Base-by-base conservation (phyloP, 1,284 basidiomycete species). In the Malassezia obtusa region DNA sequence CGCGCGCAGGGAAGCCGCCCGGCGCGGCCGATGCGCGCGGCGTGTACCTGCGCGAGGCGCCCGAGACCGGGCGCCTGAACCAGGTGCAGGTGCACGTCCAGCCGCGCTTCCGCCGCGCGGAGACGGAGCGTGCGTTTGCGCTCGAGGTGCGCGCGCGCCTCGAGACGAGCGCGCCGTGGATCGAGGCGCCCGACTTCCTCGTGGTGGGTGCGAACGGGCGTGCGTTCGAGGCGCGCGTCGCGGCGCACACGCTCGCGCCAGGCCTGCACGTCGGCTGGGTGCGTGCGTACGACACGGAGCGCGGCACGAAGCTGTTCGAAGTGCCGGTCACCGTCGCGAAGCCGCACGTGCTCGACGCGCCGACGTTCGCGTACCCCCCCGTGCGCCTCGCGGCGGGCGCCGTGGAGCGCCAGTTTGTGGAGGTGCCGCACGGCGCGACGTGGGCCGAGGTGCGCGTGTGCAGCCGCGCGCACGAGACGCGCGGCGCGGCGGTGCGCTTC, bases 301-400 rank as follows among this genome's bases (percentile, higher is more conserved):
- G 36, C 17, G 60, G 69, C 4, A 59, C 62, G 43, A 60, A 64
- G 38, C 58, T 75, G 21, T 74, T 73, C 32, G 59, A 67, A 43
- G 57, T 74, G n/a, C 74, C 73, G 11, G 64, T 75, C 32, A 74
- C 71, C 4, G 68, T 75, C 2, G 60, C 67, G 52, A 75, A 74
- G 60, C 71, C 74, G 15, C 40, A 43, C 19, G 62, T 66, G 38
- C 56, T 65, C 5, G 11, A 47, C 4, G 49, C 46, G 35, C 65
- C 69, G 7, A 67, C 65, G 5, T 58, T 68, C 43, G 56, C 55
- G 31, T 67, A 63, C 31, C 49, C 58, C 14, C 57, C 50, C 10
- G 51, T 61, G 24, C 59, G 58, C 12, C 61, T 71, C 37, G 62
- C 64, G 25, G 57, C 62, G 12, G 74, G 74, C 43, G 61, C 60